phyloP scores from a whole-genome alignment of 257 asterid genomes.

The Solanum piurae region DNA sequence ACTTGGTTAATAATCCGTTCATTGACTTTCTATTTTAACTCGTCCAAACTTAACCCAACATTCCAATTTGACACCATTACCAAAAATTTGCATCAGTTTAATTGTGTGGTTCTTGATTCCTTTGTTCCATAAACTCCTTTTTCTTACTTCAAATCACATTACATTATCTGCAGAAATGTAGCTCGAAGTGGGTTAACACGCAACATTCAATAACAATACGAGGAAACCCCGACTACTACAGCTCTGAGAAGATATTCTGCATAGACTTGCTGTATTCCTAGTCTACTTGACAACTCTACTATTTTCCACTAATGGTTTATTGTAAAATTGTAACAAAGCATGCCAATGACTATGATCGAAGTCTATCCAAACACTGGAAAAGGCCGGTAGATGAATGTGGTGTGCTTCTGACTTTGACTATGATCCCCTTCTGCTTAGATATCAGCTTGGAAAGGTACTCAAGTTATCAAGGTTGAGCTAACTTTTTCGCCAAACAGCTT shows the following conservation, averaged over 20 bases:
- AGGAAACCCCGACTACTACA: slow-evolving; percentile 5
- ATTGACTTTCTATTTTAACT: not conserved
- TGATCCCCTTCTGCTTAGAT: slow-evolving; percentile 30
- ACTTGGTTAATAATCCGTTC: not conserved
- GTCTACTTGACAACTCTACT: slow-evolving; percentile 13
- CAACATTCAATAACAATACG: slow-evolving; percentile 51
- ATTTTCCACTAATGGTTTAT: slow-evolving; percentile 27
- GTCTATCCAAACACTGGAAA: slow-evolving; percentile 2
- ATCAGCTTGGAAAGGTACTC: slow-evolving; percentile 27
- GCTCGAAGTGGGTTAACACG: slow-evolving; percentile 66
- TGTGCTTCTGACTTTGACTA: slow-evolving; percentile 3
- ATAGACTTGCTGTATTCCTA: slow-evolving; percentile 17
- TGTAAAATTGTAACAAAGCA: slow-evolving; percentile 68
- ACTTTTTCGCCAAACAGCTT: slow-evolving; percentile 32
- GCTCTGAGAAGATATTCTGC: slow-evolving; percentile 22
- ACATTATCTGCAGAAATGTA: slow-evolving; percentile 40
- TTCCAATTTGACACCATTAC: not conserved
- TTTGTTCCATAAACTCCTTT: not conserved
- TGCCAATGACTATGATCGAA: slow-evolving; percentile 24
- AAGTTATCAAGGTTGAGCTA: slow-evolving; percentile 55
- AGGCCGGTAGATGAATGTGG: not conserved
- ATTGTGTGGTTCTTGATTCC: not conserved
- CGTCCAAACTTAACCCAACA: not conserved
- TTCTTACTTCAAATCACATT: not conserved
- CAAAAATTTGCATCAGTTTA: not conserved